These are phyloP conservation scores for Phytophthora cryptogea DNA, from an alignment of 352 stramenopile genomes.

Conservation along the genomic window DNA sequence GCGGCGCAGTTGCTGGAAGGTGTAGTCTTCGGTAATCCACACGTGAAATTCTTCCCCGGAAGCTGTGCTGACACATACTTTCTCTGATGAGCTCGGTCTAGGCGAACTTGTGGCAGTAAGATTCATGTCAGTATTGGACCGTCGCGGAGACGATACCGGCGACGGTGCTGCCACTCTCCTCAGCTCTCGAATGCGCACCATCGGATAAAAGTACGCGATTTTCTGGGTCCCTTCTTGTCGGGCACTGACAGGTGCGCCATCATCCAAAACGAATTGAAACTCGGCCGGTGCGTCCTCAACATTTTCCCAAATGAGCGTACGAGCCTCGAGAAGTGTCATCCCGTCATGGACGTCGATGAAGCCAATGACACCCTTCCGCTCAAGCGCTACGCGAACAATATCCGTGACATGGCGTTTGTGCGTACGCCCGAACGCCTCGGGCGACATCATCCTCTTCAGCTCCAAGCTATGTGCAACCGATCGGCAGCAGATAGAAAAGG, in stretches of 20 bases:
- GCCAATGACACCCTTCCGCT: constrained; percentile 64
- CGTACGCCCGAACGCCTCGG: constrained; percentile 45
- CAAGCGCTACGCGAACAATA: constrained; percentile 66
- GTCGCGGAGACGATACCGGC: constrained; percentile 12
- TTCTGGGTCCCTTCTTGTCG: constrained; percentile 64
- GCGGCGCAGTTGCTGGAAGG: constrained; percentile 71
- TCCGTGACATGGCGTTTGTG: constrained; percentile 59
- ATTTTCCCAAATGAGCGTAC: constrained; percentile 66
- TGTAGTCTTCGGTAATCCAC: constrained; percentile 76
- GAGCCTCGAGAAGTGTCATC: constrained; percentile 67
- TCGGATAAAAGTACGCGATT: constrained; percentile 67
- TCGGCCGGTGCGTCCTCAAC: constrained; percentile 65
- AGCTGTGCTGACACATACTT: constrained; percentile 53
- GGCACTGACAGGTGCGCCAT: constrained; percentile 60
- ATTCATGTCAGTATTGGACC: constrained; percentile 2
- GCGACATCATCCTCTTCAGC: constrained; percentile 53
- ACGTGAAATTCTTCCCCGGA: constrained; percentile 65
- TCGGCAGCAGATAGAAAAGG: constrained; percentile 6
- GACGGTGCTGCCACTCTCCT: constrained; percentile 12
- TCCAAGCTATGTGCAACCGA: constrained; percentile 1
- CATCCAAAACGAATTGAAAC: constrained; percentile 79
- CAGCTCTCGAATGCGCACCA: constrained; percentile 70
- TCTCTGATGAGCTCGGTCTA: constrained; percentile 34
- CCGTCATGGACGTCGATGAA: constrained; percentile 75
- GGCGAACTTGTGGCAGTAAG: background rate